Base-by-base conservation (phyloP, 169 alveolate genomes). In the Cryptosporidium baileyi region DNA sequence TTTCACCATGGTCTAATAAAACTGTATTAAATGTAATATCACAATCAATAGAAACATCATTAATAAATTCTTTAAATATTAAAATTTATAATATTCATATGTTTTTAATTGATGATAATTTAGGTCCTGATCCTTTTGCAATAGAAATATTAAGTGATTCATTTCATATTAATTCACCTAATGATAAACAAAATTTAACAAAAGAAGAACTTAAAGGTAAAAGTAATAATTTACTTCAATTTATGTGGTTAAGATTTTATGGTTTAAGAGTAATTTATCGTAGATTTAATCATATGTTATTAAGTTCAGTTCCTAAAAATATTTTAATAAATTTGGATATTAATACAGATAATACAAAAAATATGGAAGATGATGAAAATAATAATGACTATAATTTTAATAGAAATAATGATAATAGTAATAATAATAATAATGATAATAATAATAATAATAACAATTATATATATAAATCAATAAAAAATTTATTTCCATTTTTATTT, bases 91-190 rank as follows among this genome's bases (percentile, higher is more conserved):
- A 92, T 82, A 88, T 92, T 60, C 92, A 91, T 49, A 51, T 81
- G 36, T 80, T 80, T 57, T 41, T 92, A 62, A 89, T 92, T 44
- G 95, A 92, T 80, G 93, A 92, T 89, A 74, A 89, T 63, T 52
- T 92, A 34, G 93, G 91, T 47, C 88, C 88, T 47, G 81, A 82
- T 40, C 95, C 95, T 38, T 90, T 88, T 80, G 89, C 92, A 17
- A 67, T 92, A 47, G 95, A 92, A 82, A 82, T 92, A 6, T 1
- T 54, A 7, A 17, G 61, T 19, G 85, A 74, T 41, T 2, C 74
- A 5, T 52, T 74, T 9, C 11, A 22, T 6, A 74, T 74, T 22
- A 54, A n/a, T 30, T 74, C 85, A 3, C 51, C 65, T 15, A 38
- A 57, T 26, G 67, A 74, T 26, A 17, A 24, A 15, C n/a, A 28